phyloP scores from a whole-genome alignment of 2,329 filamentous ascomycete genomes.

The Ophiocordyceps camponoti-floridani region DNA sequence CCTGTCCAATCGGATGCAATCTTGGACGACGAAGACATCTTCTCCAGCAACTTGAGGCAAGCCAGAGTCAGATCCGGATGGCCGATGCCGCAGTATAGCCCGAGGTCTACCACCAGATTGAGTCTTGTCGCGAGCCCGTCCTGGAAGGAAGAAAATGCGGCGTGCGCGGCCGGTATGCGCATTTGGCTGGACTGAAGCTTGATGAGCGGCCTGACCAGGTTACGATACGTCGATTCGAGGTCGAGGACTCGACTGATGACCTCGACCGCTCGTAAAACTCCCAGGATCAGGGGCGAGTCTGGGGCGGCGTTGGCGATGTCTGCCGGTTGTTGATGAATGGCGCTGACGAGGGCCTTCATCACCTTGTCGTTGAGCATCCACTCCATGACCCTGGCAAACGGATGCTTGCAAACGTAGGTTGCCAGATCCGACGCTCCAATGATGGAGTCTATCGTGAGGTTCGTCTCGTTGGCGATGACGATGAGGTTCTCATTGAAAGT shows the following conservation, averaged over 20 bases:
- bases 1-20: slow-evolving; percentile 53
- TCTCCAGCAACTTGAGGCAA: slow-evolving; percentile 68
- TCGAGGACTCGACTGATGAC: slow-evolving; percentile 71
- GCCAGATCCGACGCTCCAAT: slow-evolving; percentile 59
- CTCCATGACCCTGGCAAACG: slow-evolving; percentile 89
- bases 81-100: slow-evolving; percentile 70
- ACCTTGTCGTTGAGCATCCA: slow-evolving; percentile 95
- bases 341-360: slow-evolving; percentile 57
- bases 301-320: slow-evolving; percentile 55
- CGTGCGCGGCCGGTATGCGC: slow-evolving; percentile 41
- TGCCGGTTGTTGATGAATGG: slow-evolving; percentile 57
- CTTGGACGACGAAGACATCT: slow-evolving; percentile 67
- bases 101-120: slow-evolving; percentile 61
- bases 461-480: slow-evolving; percentile 64
- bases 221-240: slow-evolving; percentile 77
- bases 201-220: slow-evolving; percentile 68
- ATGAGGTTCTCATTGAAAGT: slow-evolving; percentile 93
- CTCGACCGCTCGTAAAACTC: slow-evolving; percentile 64
- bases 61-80: slow-evolving; percentile 66
- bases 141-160: slow-evolving; percentile 75
- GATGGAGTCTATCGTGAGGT: slow-evolving; percentile 54
- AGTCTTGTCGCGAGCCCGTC: slow-evolving; percentile 77
- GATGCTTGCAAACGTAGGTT: slow-evolving; percentile 72
- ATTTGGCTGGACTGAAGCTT: slow-evolving; percentile 45
- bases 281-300: slow-evolving; percentile 66